These are phyloP conservation scores for Choiromyces venosus DNA, from an alignment of 495 filamentous ascomycete genomes.

Conservation along the genomic window DNA sequence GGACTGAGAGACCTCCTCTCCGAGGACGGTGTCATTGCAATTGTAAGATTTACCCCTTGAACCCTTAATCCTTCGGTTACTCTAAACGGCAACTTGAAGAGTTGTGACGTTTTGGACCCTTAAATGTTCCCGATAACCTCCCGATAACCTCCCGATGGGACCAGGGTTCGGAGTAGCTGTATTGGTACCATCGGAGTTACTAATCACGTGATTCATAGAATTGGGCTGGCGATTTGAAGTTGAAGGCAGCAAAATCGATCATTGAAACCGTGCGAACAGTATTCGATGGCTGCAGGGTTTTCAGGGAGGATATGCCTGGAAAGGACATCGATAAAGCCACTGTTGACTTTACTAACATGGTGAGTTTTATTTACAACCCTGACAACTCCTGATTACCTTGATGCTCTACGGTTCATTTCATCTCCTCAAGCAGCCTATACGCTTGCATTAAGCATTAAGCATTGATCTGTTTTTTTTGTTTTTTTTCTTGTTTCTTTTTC, in stretches of 20 bases:
- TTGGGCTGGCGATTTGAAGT: constrained; percentile 85
- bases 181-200: constrained; percentile 4
- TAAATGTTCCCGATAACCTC: neutral
- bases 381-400: neutral
- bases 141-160: neutral
- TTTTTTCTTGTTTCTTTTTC: neutral
- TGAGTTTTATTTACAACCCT: constrained; percentile 39
- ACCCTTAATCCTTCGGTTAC: constrained; percentile 2
- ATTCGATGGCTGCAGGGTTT: constrained; percentile 40
- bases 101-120: neutral
- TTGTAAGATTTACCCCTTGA: constrained; percentile 54
- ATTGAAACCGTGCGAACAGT: constrained; percentile 38
- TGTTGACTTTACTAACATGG: constrained; percentile 84
- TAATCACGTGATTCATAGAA: constrained; percentile 55
- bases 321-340: constrained; percentile 46
- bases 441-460: neutral
- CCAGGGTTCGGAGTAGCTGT: constrained; percentile 7
- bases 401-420: neutral
- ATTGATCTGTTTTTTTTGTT: neutral
- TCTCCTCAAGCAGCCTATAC: neutral
- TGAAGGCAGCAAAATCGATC: constrained; percentile 54
- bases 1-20: constrained; percentile 64
- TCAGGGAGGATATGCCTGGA: constrained; percentile 59
- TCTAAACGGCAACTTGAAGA: neutral
- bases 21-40: constrained; percentile 76